Evolutionary conservation across 306 rosid genomes (phyloP), one percentile per base, ranked within the genome.

Genomic region (Abrus precatorius): DNA sequence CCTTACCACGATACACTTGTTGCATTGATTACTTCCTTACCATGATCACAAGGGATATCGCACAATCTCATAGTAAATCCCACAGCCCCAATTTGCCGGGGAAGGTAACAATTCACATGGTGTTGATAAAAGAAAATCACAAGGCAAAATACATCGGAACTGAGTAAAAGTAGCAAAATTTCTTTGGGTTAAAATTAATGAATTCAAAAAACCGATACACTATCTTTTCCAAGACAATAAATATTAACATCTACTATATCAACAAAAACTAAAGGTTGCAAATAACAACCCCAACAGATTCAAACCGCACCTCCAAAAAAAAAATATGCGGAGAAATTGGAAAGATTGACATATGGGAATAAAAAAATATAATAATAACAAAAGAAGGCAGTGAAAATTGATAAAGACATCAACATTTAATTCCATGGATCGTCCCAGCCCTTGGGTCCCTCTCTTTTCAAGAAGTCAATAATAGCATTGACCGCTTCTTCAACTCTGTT

Each of bases 401-500:
- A 40, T 52, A 30, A 40, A 20, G 76, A 61, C 76, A 73, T 36
- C 29, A 20, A n/a, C 38, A 68, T 83, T 20, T 81, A 96, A 86
- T 80, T 84, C 99, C 99, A 96, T 2, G 99, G 99, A 78, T 96
- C 99, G 79, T 96, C 98, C 99, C 99, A 96, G 36, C 98, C 98
- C 74, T 87, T 96, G 48, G 98, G 99, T 67, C 94, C 98, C 50
- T 89, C 99, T 81, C 98, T 90, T 83, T 77, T 92, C 8, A 96
- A 81, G 81, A 96, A 96, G 69, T 93, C 91, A 73, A 96, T 82
- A 5, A 96, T 96, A 34, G 92, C 98, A 2, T 78, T 73, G 50
- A 93, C 99, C 85, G 91, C 94, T 84, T 96, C 99, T 30, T 83
- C 85, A 50, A 86, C 89, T 90, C 98, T 90, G 80, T 96, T 96